Conservation (phyloP, 257 asterid species). For the Fraxinus quadrangulata region DNA sequence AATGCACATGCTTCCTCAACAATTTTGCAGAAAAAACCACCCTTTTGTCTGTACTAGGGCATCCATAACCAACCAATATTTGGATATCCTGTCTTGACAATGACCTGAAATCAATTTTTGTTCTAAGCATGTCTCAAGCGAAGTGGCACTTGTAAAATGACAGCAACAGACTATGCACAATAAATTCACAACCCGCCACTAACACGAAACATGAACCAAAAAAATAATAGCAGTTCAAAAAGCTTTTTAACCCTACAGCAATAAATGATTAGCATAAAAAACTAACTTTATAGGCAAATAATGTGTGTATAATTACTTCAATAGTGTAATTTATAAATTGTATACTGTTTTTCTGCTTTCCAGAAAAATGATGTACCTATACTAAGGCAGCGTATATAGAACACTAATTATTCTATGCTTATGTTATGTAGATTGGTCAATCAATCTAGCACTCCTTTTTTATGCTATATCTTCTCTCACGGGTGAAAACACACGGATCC, state of each 20-base stretch:
- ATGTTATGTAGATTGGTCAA: background rate
- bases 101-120: conserved; percentile 65
- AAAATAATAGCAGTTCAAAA: background rate
- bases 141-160: background rate
- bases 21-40: conserved; percentile 73
- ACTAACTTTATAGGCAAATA: background rate
- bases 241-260: background rate
- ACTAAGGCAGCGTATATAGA: conserved; percentile 1
- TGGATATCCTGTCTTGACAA: conserved; percentile 91
- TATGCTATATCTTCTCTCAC: background rate
- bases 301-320: background rate
- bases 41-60: conserved; percentile 79
- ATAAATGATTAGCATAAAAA: background rate
- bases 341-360: background rate
- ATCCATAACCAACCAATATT: conserved; percentile 92
- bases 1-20: conserved; percentile 78
- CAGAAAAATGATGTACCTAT: background rate
- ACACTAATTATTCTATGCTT: conserved; percentile 3
- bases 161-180: conserved; percentile 9
- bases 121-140: conserved; percentile 27
- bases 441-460: background rate
- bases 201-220: background rate
- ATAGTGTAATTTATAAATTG: background rate
- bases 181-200: background rate
- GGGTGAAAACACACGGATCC: background rate